Evolutionary conservation across 2,329 filamentous ascomycete genomes (phyloP), one percentile per base, ranked within the genome.

Genomic region (Raffaelea arxii): DNA sequence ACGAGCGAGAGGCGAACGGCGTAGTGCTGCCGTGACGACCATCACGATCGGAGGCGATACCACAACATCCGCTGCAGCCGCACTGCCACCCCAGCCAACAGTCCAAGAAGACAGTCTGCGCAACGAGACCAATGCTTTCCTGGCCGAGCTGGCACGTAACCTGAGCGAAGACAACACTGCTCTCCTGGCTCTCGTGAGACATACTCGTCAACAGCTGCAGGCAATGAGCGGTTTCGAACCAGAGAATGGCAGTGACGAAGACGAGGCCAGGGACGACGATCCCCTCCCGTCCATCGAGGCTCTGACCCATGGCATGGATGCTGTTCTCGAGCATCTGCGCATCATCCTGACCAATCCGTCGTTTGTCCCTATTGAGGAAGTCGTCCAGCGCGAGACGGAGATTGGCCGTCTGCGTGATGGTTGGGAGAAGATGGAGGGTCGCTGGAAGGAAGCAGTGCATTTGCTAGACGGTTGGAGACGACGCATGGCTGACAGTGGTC

Each of bases 401-500:
- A 97, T 98, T 53, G 74, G 77, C 44, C 78, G 86, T 44, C 71
- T 98, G 41, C 80, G 87, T 46, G 78, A 84, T 46, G 88, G 90
- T 16, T 94, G 91, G 84, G 86, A 94, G 61, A 89, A 85, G 65
- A 95, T 97, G 86, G 90, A 97, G 63, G 76, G 71, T 21, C 78
- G 89, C 44, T 95, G 92, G 88, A 82, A 80, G 53, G 91, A 97
- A 59, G 87, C 92, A 1, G 82, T 97, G 12, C 75, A 80, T 30
- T 79, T 98, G 66, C 94, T 98, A 70, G 87, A 96, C 53, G 82
- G 85, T 27, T 97, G 92, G 91, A 82, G 90, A 50, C 84, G 80
- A 60, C 77, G 87, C 37, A 88, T 95, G 77, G 78, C 78, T 16
- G 74, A 73, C 44, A 81, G 77, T 53, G 84, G 83, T 5, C 75